Evolutionary conservation across 139 green algal species (phyloP).

Genomic region (Coccomyxa sp.): DNA sequence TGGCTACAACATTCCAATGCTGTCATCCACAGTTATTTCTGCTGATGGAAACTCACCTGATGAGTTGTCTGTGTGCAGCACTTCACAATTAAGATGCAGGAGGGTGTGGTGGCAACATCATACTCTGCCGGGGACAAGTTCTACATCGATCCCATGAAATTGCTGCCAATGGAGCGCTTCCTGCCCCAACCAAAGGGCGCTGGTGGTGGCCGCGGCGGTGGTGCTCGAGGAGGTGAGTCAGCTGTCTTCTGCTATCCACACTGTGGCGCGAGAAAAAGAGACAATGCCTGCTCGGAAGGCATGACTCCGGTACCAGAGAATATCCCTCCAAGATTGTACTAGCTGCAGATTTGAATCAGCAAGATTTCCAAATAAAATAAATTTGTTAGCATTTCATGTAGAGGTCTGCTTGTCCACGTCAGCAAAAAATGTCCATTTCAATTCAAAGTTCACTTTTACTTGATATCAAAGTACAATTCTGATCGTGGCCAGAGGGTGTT

Average conservation of each 20-base stretch:
- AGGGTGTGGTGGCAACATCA: constrained; percentile 87
- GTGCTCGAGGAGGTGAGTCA: not conserved
- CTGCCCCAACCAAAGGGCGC: constrained; percentile 81
- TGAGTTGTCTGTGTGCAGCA: constrained; percentile 35
- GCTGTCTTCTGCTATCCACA: not conserved
- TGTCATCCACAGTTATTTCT: not conserved
- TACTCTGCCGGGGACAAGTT: constrained; percentile 95
- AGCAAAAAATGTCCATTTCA: too few relatives aligned
- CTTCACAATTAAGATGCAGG: constrained; percentile 96
- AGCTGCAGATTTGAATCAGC: too few relatives aligned
- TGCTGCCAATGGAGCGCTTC: constrained; percentile 85
- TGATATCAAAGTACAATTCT: too few relatives aligned
- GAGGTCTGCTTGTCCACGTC: too few relatives aligned
- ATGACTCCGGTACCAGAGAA: too few relatives aligned
- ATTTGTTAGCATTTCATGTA: too few relatives aligned
- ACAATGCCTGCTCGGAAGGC: too few relatives aligned
- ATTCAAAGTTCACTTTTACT: too few relatives aligned
- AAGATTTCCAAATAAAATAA: too few relatives aligned
- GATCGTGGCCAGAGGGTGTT: too few relatives aligned
- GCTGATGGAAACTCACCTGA: not conserved
- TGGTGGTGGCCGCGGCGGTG: not conserved
- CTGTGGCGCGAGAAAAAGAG: too few relatives aligned
- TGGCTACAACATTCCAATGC: not conserved
- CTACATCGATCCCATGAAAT: constrained; percentile 91
- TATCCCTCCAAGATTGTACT: too few relatives aligned